Base-by-base conservation (phyloP, 768 basidiomycete genomes). In the Suillus lakei region DNA sequence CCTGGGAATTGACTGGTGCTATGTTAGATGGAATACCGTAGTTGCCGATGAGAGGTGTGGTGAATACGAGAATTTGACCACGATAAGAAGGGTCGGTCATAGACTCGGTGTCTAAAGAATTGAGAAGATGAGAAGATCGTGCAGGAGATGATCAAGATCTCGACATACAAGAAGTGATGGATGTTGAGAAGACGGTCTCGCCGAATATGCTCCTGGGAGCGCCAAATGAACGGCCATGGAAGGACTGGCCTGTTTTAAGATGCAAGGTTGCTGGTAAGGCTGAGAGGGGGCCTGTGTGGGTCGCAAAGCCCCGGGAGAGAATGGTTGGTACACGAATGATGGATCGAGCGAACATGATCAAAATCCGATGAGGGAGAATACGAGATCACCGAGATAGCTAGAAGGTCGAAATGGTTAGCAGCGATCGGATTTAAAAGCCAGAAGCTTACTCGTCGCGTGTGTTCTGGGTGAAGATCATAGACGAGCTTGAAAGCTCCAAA, bases 31-130 rank as follows among this genome's bases (percentile, higher is more conserved):
- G 98, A 10, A 99, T 95, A 62, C 98, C 98, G 73, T 99, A 99
- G 78, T 99, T 99, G 46, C 98, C 98, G 69, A 99, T 98, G 79
- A 99, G 88, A 12, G 98, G 98, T 0, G 96, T 92, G 51, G 98
- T 99, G 82, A 99, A 99, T 64, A 99, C 98, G 68, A 99, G 87
- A 74, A 99, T 97, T 79, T 99, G 98, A 60, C 95, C 92, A 39
- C 95, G 92, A 79, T 99, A 99, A 9, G 98, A 99, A 8, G 98
- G 98, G 77, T 99, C 98, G 43, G 98, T 99, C 98, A 99, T 98
- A 9, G 95, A 98, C 80, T 99, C 98, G 55, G 97, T 99, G 77
- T 99, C 96, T 97, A 74, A n/a, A 46, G 32, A 23, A 65, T n/a
- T 68, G 65, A 67, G 10, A 21, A 63, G 61, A 70, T 56, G 5